phyloP scores from a whole-genome alignment of 2,329 filamentous ascomycete genomes.

The Colletotrichum euphorbiae region DNA sequence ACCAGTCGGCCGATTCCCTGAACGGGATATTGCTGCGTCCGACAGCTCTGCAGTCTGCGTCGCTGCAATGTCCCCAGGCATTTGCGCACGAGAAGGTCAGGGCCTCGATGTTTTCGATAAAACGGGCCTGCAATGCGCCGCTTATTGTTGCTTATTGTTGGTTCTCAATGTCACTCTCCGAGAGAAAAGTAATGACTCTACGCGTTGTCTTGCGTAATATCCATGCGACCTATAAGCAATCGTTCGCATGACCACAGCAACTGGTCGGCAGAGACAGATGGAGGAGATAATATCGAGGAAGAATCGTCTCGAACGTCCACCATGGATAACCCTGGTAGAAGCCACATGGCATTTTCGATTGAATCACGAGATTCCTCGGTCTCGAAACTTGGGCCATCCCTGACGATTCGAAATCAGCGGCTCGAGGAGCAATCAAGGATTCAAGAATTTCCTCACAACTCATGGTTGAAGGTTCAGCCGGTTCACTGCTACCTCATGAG shows the following conservation, averaged over 20 bases:
- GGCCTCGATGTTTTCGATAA: conserved; percentile 3
- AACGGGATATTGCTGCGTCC: conserved; percentile 18
- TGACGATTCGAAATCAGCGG: neutral
- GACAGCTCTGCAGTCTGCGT: conserved; percentile 27
- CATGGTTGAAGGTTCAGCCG: neutral
- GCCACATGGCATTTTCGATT: conserved; percentile 36
- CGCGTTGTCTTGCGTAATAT: conserved; percentile 21
- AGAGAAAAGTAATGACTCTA: neutral
- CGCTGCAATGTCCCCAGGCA: conserved; percentile 20
- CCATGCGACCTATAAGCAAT: neutral
- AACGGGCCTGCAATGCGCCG: neutral
- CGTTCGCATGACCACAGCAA: neutral
- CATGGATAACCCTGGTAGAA: conserved; percentile 22
- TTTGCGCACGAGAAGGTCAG: neutral
- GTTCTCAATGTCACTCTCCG: neutral
- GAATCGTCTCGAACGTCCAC: conserved; percentile 31
- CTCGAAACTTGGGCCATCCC: conserved; percentile 14
- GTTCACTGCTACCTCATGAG: conserved; percentile 20
- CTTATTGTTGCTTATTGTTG: conserved; percentile 21
- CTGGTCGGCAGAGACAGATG: neutral
- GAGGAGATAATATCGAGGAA: conserved; percentile 1
- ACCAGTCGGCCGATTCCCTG: conserved; percentile 3
- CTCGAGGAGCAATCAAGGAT: conserved; percentile 7
- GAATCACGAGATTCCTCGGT: neutral
- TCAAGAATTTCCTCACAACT: conserved; percentile 18